Evolutionary conservation across 2,329 filamentous ascomycete genomes (phyloP).

Genomic region (Nothopassalora personata): DNA sequence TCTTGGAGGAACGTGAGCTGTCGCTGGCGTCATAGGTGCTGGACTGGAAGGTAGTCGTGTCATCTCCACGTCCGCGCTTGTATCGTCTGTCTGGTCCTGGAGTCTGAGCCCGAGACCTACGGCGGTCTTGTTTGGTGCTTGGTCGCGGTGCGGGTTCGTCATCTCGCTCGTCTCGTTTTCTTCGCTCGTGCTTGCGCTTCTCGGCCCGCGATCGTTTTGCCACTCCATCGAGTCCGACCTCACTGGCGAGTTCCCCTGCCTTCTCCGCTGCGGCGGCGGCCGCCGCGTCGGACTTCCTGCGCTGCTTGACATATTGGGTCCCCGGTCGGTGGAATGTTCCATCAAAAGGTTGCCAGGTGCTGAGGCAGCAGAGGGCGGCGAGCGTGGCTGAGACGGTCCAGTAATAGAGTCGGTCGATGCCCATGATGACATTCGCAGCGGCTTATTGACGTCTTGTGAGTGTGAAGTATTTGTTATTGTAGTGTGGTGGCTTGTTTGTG

Average conservation of each 20-base stretch:
- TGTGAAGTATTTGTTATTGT: not conserved
- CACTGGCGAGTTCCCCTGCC: constrained; percentile 6
- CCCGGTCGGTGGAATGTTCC: constrained; percentile 19
- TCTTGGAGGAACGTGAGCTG: constrained; percentile 1
- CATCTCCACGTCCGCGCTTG: constrained; percentile 3
- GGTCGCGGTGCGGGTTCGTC: not conserved
- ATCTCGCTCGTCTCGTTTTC: not conserved
- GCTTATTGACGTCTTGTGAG: not conserved
- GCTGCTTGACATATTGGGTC: constrained; percentile 16
- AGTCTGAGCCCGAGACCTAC: not conserved
- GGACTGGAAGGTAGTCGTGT: constrained; percentile 2
- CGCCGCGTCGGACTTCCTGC: constrained; percentile 10
- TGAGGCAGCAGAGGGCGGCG: constrained; percentile 18
- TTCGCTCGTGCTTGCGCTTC: constrained; percentile 5
- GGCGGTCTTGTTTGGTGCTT: not conserved
- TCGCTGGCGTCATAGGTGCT: not conserved
- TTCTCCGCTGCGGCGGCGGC: constrained; percentile 5
- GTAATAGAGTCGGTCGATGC: constrained; percentile 29
- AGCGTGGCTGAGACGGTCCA: constrained; percentile 15
- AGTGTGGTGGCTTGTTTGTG: not conserved
- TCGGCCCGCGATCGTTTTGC: not conserved
- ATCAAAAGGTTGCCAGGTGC: constrained; percentile 25
- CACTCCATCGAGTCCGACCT: constrained; percentile 1
- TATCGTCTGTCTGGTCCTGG: not conserved
- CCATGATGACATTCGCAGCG: constrained; percentile 20